phyloP scores from a whole-genome alignment of 1,139 yeast species.

The Taphrina betulina region DNA sequence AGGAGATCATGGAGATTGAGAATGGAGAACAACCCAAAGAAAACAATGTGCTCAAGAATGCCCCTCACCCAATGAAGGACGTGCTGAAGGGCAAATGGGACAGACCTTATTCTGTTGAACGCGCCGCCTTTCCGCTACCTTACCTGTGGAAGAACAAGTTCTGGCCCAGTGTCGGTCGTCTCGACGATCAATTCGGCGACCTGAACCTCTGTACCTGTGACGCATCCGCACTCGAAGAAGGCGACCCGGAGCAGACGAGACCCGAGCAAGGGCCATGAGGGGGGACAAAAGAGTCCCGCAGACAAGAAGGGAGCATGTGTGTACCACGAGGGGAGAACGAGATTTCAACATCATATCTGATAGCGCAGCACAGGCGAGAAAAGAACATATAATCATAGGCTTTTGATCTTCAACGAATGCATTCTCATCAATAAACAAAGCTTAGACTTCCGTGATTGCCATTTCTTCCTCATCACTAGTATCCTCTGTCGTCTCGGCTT shows the following conservation, averaged over 20 bases:
- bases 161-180: slow-evolving; percentile 93
- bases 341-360: too few species aligned
- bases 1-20: slow-evolving; percentile 76
- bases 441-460: slow-evolving; percentile 16
- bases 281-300: too few species aligned
- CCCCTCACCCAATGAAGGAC: slow-evolving; percentile 89
- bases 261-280: slow-evolving; percentile 25
- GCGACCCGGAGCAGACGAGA: slow-evolving; percentile 11
- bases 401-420: too few species aligned
- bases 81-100: slow-evolving; percentile 70
- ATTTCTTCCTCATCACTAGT: slow-evolving; percentile 32
- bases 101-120: slow-evolving; percentile 87
- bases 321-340: too few species aligned
- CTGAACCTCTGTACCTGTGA: slow-evolving; percentile 87
- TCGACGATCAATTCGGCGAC: slow-evolving; percentile 94
- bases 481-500: slow-evolving; percentile 12
- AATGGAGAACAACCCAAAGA: slow-evolving; percentile 57
- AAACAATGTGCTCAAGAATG: slow-evolving; percentile 76
- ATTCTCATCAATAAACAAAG: too few species aligned
- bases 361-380: too few species aligned
- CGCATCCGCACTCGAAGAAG: slow-evolving; percentile 38
- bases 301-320: too few species aligned
- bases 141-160: slow-evolving; percentile 72
- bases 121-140: slow-evolving; percentile 88
- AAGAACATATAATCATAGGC: too few species aligned